These are phyloP conservation scores for Thalassiosira sp. DNA, from an alignment of 352 stramenopile genomes.

Conservation along the genomic window DNA sequence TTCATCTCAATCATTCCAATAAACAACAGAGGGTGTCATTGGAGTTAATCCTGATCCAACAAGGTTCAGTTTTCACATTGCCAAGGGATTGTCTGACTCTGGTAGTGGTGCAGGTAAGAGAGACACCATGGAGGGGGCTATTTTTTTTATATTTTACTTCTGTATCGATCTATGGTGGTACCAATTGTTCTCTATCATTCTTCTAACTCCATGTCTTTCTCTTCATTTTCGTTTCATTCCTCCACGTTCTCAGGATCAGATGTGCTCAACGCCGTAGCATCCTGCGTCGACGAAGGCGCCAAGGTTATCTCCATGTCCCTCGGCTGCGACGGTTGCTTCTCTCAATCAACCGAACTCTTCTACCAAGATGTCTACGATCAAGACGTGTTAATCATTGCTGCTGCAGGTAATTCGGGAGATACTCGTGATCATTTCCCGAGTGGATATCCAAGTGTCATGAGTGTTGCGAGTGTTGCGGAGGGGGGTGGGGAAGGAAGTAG, in stretches of 20 bases:
- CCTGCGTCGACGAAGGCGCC: conserved; percentile 51
- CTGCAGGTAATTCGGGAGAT: conserved; percentile 62
- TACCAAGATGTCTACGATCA: conserved; percentile 43
- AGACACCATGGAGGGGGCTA: too few relatives aligned
- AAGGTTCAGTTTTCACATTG: conserved; percentile 50
- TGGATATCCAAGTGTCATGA: conserved; percentile 11
- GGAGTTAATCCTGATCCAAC: conserved; percentile 30
- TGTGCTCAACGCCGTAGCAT: conserved; percentile 46
- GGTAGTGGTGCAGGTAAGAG: conserved; percentile 12
- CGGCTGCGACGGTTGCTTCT: conserved; percentile 27
- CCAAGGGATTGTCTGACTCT: conserved; percentile 57
- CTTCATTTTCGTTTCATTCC: too few relatives aligned
- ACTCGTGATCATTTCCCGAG: background rate
- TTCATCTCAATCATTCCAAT: too few relatives aligned
- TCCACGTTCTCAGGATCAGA: conserved; percentile 32
- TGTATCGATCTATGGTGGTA: too few relatives aligned
- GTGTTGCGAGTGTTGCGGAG: background rate
- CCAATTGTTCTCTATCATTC: too few relatives aligned
- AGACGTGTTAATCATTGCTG: conserved; percentile 62
- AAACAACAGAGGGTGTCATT: conserved; percentile 20
- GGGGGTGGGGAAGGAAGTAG: background rate
- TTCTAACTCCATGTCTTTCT: too few relatives aligned
- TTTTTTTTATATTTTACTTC: too few relatives aligned
- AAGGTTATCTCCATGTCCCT: conserved; percentile 76
- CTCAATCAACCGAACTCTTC: conserved; percentile 20